These are phyloP conservation scores for Leccinum fallax DNA, from an alignment of 1,284 basidiomycete species.

Conservation along the genomic window DNA sequence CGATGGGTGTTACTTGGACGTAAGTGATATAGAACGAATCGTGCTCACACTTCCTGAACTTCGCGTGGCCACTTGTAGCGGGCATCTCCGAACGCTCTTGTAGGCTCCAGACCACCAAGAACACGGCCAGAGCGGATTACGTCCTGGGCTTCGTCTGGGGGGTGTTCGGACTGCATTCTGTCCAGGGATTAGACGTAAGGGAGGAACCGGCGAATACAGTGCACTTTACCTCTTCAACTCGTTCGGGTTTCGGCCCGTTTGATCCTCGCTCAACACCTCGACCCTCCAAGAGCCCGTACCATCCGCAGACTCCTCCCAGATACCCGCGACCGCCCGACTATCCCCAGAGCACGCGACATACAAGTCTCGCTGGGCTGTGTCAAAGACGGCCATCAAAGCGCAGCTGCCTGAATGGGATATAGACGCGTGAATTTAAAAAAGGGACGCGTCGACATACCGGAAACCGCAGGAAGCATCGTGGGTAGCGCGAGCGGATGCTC, in stretches of 20 bases:
- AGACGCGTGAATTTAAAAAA: constrained; percentile 2
- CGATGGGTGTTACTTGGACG: constrained; percentile 4
- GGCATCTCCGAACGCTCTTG: constrained; percentile 93
- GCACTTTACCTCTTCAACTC: constrained; percentile 68
- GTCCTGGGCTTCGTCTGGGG: constrained; percentile 73
- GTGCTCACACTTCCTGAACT: constrained; percentile 70
- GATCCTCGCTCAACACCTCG: constrained; percentile 92
- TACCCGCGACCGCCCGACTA: constrained; percentile 92
- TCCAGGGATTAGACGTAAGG: constrained; percentile 11
- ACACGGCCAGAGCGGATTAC: constrained; percentile 89
- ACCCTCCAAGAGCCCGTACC: constrained; percentile 78
- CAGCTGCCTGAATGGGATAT: constrained; percentile 68
- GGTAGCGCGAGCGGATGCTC: constrained; percentile 69
- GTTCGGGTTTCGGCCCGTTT: constrained; percentile 89
- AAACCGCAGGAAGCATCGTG: constrained; percentile 78
- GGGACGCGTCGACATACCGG: constrained; percentile 44
- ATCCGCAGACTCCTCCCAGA: constrained; percentile 73
- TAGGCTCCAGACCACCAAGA: constrained; percentile 92
- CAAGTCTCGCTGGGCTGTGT: constrained; percentile 77
- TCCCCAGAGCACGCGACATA: constrained; percentile 95
- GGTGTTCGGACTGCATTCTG: constrained; percentile 91
- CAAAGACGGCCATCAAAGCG: constrained; percentile 83
- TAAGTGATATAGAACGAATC: constrained; percentile 1
- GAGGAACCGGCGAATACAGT: not conserved
- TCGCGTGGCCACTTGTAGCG: constrained; percentile 88